phyloP scores from a whole-genome alignment of 345 rosid species.

The Rhizophora apiculata region DNA sequence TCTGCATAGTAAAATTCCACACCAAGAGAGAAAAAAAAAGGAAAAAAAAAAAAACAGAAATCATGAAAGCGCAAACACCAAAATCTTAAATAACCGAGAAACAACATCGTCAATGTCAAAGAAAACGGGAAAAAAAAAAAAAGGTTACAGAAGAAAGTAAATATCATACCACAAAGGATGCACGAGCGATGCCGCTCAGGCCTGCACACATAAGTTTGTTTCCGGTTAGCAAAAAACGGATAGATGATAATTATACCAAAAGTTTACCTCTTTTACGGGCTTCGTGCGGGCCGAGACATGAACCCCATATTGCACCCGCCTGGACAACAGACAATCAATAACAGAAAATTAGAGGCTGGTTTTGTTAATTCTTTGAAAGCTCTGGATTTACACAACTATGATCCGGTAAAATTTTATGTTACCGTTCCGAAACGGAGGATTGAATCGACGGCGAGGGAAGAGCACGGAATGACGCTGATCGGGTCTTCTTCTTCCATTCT shows the following conservation, averaged over 20 bases:
- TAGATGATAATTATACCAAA: background rate
- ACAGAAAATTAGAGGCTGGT: too few relatives aligned
- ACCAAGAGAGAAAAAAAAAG: background rate
- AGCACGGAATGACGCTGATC: conserved; percentile 56
- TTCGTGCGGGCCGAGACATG: conserved; percentile 55
- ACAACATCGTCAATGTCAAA: background rate
- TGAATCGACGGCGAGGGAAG: conserved; percentile 68
- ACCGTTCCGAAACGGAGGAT: conserved; percentile 65
- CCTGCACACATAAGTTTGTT: conserved; percentile 34
- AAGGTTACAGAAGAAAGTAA: background rate
- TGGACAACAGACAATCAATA: conserved; percentile 19
- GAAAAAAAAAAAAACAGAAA: background rate
- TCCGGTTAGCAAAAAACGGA: background rate
- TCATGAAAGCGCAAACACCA: background rate
- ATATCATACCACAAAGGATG: conserved; percentile 63
- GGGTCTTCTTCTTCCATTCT: conserved; percentile 61
- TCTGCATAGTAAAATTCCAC: conserved; percentile 38
- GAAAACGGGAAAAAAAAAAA: background rate
- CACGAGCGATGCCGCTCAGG: conserved; percentile 54
- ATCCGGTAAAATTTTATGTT: background rate
- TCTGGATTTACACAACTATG: too few relatives aligned
- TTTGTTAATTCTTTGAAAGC: background rate
- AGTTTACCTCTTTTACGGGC: conserved; percentile 55
- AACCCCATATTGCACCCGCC: conserved; percentile 81
- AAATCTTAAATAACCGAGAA: background rate